Evolutionary conservation across 257 asterid genomes (phyloP), one percentile per base, ranked within the genome.

Genomic region (Pogostemon cablin): DNA sequence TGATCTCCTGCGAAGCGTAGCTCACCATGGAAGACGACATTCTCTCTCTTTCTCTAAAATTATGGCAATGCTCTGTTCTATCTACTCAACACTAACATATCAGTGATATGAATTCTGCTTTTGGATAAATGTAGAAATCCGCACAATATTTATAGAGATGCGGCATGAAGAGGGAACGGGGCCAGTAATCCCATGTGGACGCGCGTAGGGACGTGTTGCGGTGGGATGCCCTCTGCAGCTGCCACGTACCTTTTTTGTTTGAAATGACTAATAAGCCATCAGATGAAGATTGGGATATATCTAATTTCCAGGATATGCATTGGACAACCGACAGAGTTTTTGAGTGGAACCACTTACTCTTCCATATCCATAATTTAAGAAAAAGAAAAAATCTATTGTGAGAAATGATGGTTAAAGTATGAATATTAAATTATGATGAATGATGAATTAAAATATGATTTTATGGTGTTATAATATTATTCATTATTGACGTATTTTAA

Each of bases 1-100:
- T 79, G 66, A 67, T 80, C 20, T 81, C 82, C 9, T 80, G 74
- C 7, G 90, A 81, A 85, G 86, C 73, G 76, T 61, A 81, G 49
- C 83, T 81, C 53, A 78, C 73, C 43, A 80, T 59, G 53, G 83
- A 82, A 58, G 87, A 87, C 8, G 91, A 74, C 95, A 86, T 86
- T 69, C 43, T 11, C 72, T 64, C 75, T 75, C 69, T 11, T 4
- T 5, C 9, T 32, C 35, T 52, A 6, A 54, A 47, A 54, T 25
- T 25, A 25, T 25, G 32, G 32, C 32, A 25, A 25, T 25, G 32
- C 32, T 25, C 32, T 25, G 32, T 1, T 25, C 15, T 74, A 48
- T 49, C 49, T 4, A 34, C 12, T 10, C 53, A 10, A 17, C 5
- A 12, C 63, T 42, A 43, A 17, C 53, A 47, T 47, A 17, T 64